Base-by-base conservation (phyloP, 768 basidiomycete genomes). In the Auriscalpium microsporum region DNA sequence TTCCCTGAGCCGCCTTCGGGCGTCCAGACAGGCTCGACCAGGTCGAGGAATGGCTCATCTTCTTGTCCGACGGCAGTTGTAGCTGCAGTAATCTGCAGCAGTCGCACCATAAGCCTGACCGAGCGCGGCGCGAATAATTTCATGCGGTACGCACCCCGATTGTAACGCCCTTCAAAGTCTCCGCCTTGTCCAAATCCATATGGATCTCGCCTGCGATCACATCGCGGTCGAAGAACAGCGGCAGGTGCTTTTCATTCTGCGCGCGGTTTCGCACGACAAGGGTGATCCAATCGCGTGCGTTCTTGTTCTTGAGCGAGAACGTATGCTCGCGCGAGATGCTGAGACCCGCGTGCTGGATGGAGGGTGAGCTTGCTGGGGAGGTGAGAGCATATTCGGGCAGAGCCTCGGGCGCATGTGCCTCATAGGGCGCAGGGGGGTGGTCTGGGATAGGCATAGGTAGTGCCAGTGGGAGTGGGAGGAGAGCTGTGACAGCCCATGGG, bases 201-300 rank as follows among this genome's bases (percentile, higher is more conserved):
- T 33, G 47, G 9, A 58, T 38, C 45, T 56, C 50, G 7, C 60
- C 60, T 21, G 11, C 47, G 51, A 58, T 52, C 16, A 8, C 28
- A 54, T 60, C 59, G 9, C 57, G 49, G 2, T 55, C 54, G n/a
- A 58, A 53, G 51, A 42, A 58, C 37, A 58, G 21, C 5, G 54
- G 53, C 19, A 37, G 19, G 38, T 54, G 11, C 38, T 55, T 60
- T n/a, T 53, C 14, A 44, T 45, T 34, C 17, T 34, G 36, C 10
- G 59, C 59, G 33, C 59, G 58, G 54, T 56, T 60, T 13, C 37
- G 45, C 14, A 58, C 16, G n/a, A n/a, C 23, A 23, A 58, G 23
- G 10, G 57, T 46, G 14, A 61, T 36, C 59, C 59, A 56, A 4
- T 48, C 37, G 48, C 34, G 52, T 4, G 35, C 52, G 16, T 10